Base-by-base conservation (phyloP, 345 rosid species). In the Citrus australasica region DNA sequence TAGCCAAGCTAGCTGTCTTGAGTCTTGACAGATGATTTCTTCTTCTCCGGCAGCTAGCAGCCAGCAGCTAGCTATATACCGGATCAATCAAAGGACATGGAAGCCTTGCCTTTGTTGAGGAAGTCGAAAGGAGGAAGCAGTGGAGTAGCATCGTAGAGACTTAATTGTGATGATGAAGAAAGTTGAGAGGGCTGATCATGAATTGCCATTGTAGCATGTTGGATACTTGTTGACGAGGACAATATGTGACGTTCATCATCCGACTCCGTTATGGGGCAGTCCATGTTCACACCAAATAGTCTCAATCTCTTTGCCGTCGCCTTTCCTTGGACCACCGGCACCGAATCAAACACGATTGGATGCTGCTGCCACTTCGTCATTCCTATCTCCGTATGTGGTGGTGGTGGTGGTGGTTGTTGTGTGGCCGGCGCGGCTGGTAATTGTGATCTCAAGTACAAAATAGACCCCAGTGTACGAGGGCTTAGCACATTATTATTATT, bases 271-370 rank as follows among this genome's bases (percentile, higher is more conserved):
- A 84, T 78, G 59, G 90, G 90, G 83, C 94, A 93, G 59, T 93
- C 98, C 98, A 95, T 91, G 90, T 95, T 92, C 53, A 95, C 98
- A 24, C 98, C 98, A 59, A 95, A 95, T 75, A 95, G 88, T 82
- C 98, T 89, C 61, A 95, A 76, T 74, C 93, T 89, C 88, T 93
- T 93, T 3, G 88, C 93, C 4, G 91, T 86, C 0, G 86, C 92
- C 69, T 82, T 88, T 27, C 93, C 91, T 76, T 88, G 87, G 73
- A 89, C 90, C 83, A 89, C 88, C 69, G 94, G 91, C 33, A 89
- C 91, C 67, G 94, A 91, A 40, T 85, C 89, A 71, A 78, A 85
- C 78, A 89, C 90, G 75, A 88, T 75, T 8, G 88, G 81, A 27
- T 80, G 73, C 70, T 60, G 75, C 76, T 56, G 83, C 86, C 79